Evolutionary conservation across 306 rosid species (phyloP).

Genomic region (Citrullus amarus): DNA sequence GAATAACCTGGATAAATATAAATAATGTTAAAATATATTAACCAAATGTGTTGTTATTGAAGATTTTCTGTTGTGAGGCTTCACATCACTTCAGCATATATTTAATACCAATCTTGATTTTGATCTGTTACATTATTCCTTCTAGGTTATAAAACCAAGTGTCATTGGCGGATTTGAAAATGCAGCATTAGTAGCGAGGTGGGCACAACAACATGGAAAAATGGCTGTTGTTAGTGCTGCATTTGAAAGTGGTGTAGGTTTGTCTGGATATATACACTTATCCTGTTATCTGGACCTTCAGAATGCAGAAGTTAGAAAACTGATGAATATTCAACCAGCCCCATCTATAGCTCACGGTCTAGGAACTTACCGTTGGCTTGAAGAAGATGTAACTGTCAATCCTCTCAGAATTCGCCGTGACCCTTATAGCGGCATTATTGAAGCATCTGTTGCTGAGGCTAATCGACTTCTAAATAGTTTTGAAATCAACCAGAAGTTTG

Average conservation of each 20-base stretch:
- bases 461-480: conserved; percentile 38
- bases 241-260: conserved; percentile 85
- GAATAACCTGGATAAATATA: neutral
- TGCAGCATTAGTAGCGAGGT: conserved; percentile 60
- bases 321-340: conserved; percentile 21
- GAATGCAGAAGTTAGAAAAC: conserved; percentile 24
- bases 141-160: conserved; percentile 91
- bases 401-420: conserved; percentile 43
- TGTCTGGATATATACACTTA: conserved; percentile 75
- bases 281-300: conserved; percentile 64
- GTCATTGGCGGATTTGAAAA: conserved; percentile 91
- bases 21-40: neutral
- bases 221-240: conserved; percentile 84
- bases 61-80: neutral
- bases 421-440: conserved; percentile 47
- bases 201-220: conserved; percentile 86
- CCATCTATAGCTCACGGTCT: conserved; percentile 76
- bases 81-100: neutral
- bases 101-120: neutral
- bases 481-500: conserved; percentile 38
- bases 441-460: conserved; percentile 69
- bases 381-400: conserved; percentile 55
- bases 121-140: conserved; percentile 3
- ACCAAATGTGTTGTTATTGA: neutral
- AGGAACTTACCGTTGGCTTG: conserved; percentile 83